Evolutionary conservation across 2,329 filamentous ascomycete species (phyloP).

Genomic region (Colletotrichum phormii): DNA sequence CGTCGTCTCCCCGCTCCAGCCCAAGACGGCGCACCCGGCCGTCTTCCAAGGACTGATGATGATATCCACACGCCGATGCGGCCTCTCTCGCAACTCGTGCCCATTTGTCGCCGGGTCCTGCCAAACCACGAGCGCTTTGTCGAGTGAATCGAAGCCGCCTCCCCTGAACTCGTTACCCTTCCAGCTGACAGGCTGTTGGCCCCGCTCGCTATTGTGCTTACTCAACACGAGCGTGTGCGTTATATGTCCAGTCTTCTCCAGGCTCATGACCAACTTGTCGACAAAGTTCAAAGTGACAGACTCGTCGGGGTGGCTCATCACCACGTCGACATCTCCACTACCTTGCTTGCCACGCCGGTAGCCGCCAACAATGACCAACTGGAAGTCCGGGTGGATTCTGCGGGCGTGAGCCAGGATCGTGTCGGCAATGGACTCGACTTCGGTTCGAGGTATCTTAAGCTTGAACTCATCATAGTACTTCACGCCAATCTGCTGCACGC

Average conservation of each 20-base stretch:
- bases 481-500: conserved; percentile 91
- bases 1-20: conserved; percentile 90
- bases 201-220: conserved; percentile 76
- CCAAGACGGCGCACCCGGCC: conserved; percentile 86
- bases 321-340: conserved; percentile 86
- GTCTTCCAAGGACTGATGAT: conserved; percentile 91
- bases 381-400: conserved; percentile 65
- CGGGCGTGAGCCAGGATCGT: conserved; percentile 76
- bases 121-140: conserved; percentile 95
- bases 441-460: conserved; percentile 74
- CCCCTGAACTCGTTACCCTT: conserved; percentile 57
- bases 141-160: conserved; percentile 84
- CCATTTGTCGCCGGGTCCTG: conserved; percentile 67
- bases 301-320: conserved; percentile 84
- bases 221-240: conserved; percentile 84
- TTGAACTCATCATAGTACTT: conserved; percentile 93
- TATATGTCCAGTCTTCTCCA: conserved; percentile 78
- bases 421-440: conserved; percentile 77
- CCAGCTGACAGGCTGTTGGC: conserved; percentile 70
- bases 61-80: conserved; percentile 90
- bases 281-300: conserved; percentile 77
- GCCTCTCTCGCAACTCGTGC: conserved; percentile 40
- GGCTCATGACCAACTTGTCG: conserved; percentile 73
- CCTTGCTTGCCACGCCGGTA: conserved; percentile 81
- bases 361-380: conserved; percentile 78